Conservation (phyloP, 2,329 filamentous ascomycete species). For the Phialemoniopsis sp. region DNA sequence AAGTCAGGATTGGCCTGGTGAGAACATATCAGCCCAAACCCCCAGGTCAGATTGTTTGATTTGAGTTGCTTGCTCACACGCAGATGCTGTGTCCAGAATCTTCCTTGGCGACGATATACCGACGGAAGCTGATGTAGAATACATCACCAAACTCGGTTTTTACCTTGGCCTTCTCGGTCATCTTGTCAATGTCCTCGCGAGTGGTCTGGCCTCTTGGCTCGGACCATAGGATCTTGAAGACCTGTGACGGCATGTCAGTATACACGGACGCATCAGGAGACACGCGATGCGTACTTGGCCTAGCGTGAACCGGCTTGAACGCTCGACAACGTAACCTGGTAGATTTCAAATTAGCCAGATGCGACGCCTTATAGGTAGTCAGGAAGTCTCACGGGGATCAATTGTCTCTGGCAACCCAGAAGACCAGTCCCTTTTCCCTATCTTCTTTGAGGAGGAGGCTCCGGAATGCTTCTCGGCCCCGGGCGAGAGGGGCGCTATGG, state of each 20-base stretch:
- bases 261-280: background rate
- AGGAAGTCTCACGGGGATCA: conserved; percentile 27
- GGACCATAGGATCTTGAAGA: conserved; percentile 53
- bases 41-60: background rate
- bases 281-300: conserved; percentile 27
- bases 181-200: conserved; percentile 22
- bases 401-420: conserved; percentile 7
- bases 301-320: conserved; percentile 31
- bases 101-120: conserved; percentile 50
- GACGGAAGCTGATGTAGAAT: conserved; percentile 46
- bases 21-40: conserved; percentile 5
- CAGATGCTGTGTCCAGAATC: conserved; percentile 50
- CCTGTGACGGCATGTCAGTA: conserved; percentile 22
- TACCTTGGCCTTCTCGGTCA: conserved; percentile 19
- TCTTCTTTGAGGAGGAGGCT: too few relatives aligned
- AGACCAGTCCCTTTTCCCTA: too few relatives aligned
- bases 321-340: conserved; percentile 33
- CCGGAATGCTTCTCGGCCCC: too few relatives aligned
- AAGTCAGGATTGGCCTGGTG: conserved; percentile 50
- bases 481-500: too few relatives aligned
- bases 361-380: background rate
- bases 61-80: conserved; percentile 39
- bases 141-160: conserved; percentile 15
- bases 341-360: background rate
- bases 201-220: conserved; percentile 39